Percentiles rank a stretch among this genome's conserved stretches.
Evolutionary conservation across 768 basidiomycete species (phyloP).

Genomic region (Macrolepiota fuliginosa): DNA sequence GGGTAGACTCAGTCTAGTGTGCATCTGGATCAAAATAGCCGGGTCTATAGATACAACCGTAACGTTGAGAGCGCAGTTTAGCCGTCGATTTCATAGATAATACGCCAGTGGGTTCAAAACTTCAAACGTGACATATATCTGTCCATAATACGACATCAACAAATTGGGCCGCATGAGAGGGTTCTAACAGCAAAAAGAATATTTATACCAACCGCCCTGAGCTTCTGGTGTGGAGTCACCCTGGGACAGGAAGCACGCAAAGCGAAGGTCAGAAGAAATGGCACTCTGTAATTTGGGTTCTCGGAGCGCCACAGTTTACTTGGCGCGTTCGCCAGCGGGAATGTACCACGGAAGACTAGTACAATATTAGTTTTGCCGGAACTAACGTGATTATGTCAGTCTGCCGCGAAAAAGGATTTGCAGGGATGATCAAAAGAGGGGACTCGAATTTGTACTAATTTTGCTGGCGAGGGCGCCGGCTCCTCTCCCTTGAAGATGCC

Average conservation of each 20-base stretch:
- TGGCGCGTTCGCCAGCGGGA: neutral
- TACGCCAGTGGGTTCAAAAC: neutral
- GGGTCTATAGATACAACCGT: neutral
- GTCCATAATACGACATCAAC: conserved; percentile 2
- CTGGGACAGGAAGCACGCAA: neutral
- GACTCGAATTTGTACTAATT: no score
- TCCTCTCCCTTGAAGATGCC: no score
- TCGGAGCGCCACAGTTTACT: neutral
- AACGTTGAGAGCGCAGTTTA: neutral
- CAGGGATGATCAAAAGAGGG: no score
- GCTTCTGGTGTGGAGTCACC: neutral
- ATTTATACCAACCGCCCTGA: neutral
- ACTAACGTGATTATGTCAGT: neutral
- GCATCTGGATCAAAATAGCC: neutral
- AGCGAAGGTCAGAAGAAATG: neutral
- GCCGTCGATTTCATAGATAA: neutral
- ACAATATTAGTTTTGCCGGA: neutral
- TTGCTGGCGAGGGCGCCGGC: neutral
- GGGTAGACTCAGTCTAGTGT: neutral
- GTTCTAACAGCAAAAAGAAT: neutral
- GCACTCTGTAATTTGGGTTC: neutral
- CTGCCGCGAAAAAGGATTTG: no score
- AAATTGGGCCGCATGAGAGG: neutral
- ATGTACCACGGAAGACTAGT: neutral
- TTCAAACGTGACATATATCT: neutral